phyloP scores from a whole-genome alignment of 139 green algal genomes.

The Micractinium sp. region DNA sequence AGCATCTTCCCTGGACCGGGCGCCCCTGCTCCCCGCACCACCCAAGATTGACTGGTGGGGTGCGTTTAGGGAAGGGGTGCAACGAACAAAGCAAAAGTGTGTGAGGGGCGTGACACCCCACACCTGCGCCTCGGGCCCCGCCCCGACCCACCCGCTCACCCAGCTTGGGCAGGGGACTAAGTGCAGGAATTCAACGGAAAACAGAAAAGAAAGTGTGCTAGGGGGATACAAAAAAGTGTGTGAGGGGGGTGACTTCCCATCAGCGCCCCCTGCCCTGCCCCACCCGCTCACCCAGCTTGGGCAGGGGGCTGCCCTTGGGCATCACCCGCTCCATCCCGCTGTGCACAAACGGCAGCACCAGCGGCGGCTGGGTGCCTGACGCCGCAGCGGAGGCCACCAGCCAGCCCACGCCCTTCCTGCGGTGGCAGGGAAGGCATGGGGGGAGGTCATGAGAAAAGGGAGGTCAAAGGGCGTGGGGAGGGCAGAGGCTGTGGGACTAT shows the following conservation, averaged over 20 bases:
- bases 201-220: too few relatives aligned
- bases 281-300: constrained; percentile 50
- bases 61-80: too few relatives aligned
- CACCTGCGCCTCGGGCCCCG: too few relatives aligned
- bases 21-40: too few relatives aligned
- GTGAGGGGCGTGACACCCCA: neutral
- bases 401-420: constrained; percentile 75
- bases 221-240: too few relatives aligned
- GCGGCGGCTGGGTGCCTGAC: constrained; percentile 46
- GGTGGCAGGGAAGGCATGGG: neutral
- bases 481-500: too few relatives aligned
- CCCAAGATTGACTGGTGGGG: too few relatives aligned
- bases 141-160: too few relatives aligned
- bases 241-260: too few relatives aligned
- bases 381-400: constrained; percentile 63
- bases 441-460: neutral
- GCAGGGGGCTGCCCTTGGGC: constrained; percentile 70
- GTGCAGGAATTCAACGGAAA: too few relatives aligned
- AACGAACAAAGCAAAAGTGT: neutral
- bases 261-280: too few relatives aligned
- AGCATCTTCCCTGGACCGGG: too few relatives aligned
- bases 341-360: constrained; percentile 92
- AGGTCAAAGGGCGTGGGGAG: neutral
- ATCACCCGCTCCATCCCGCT: constrained; percentile 85
- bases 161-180: constrained; percentile 59